A percentile compares a stretch with the other conserved stretches of the same genome.
Evolutionary conservation across 768 basidiomycete genomes (phyloP).

Genomic region (Clitopilus passeckerianus): DNA sequence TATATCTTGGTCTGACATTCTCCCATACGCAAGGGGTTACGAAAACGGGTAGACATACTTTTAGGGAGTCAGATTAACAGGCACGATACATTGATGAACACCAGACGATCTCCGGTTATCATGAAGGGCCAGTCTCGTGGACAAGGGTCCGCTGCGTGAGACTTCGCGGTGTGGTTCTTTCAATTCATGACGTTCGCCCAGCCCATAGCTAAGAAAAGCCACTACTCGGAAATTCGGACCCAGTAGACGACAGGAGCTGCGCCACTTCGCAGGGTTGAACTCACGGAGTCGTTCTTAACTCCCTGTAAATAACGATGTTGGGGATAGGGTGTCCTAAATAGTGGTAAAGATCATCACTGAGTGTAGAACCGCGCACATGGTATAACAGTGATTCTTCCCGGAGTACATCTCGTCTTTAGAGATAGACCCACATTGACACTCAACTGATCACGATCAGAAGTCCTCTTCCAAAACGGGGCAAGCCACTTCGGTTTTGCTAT

Average conservation of each 20-base stretch:
- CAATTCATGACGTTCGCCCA: not conserved
- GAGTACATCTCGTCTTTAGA: not conserved
- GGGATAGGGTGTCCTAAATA: not conserved
- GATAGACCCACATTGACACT: not conserved
- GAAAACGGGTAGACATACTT: not conserved
- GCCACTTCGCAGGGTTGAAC: not conserved
- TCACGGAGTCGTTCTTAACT: not conserved
- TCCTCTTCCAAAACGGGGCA: not conserved
- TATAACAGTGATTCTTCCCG: not conserved
- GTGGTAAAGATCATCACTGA: not conserved
- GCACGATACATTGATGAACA: not conserved
- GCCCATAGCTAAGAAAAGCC: not conserved
- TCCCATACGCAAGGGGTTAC: not conserved
- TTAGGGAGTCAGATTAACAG: not conserved
- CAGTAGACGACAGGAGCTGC: not conserved
- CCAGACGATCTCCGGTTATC: not conserved
- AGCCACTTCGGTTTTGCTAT: not conserved
- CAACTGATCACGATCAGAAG: not conserved
- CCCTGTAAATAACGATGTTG: not conserved
- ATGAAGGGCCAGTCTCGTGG: not conserved
- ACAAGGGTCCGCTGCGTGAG: not conserved
- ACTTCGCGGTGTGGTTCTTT: not conserved
- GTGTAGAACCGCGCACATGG: not conserved
- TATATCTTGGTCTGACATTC: not conserved
- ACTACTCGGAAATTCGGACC: not conserved